These are phyloP conservation scores for Euptelea pleiosperma DNA, from an alignment of 164 flowering plant species.

Conservation along the genomic window DNA sequence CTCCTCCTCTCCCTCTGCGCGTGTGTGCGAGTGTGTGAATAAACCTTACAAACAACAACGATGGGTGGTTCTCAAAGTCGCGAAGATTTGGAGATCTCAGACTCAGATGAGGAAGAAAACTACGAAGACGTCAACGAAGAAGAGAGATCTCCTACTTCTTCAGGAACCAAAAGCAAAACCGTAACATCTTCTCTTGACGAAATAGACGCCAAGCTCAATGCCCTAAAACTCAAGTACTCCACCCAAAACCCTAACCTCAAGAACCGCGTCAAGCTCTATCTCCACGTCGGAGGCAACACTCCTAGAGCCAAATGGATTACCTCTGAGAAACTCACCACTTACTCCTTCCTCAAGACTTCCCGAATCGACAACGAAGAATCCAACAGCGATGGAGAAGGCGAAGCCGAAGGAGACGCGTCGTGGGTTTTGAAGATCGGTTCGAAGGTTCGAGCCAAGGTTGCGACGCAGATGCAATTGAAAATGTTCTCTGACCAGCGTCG, in stretches of 20 bases:
- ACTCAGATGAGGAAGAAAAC: conserved; percentile 18
- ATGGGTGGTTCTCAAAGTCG: conserved; percentile 18
- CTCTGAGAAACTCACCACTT: conserved; percentile 63
- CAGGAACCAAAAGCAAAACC: conserved; percentile 23
- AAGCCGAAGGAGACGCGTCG: conserved; percentile 24
- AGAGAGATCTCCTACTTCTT: conserved; percentile 5
- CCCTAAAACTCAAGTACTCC: conserved; percentile 67
- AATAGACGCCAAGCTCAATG: conserved; percentile 64
- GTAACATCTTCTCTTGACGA: conserved; percentile 48
- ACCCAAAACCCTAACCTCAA: conserved; percentile 30
- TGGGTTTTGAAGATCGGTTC: conserved; percentile 63
- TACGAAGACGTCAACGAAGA: conserved; percentile 21
- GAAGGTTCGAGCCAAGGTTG: conserved; percentile 43
- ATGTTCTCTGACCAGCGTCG: conserved; percentile 58
- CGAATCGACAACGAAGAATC: conserved; percentile 18
- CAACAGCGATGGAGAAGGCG: conserved; percentile 33
- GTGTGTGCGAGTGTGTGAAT: too few species aligned
- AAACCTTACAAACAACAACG: too few species aligned
- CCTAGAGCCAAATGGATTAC: conserved; percentile 75
- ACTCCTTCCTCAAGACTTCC: conserved; percentile 39
- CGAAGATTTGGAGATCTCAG: conserved; percentile 1
- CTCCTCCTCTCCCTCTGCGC: too few species aligned
- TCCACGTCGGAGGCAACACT: conserved; percentile 56
- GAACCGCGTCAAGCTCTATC: conserved; percentile 71
- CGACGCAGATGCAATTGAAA: conserved; percentile 57